Percentiles rank a stretch among this genome's conserved stretches.
Evolutionary conservation across 257 asterid genomes (phyloP).

Genomic region (Prunella vulgaris): DNA sequence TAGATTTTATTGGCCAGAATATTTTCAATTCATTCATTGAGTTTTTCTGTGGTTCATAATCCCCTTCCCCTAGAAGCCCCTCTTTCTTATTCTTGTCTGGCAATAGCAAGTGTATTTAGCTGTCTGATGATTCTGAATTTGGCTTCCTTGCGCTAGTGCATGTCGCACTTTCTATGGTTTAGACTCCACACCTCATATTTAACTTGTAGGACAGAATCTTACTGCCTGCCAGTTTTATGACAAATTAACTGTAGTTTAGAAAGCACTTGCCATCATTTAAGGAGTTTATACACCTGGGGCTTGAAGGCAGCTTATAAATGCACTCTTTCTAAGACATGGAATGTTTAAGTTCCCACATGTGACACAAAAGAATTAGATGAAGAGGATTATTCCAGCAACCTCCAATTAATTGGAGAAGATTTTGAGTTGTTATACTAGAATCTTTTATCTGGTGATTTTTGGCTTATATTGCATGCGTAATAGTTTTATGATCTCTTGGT

Average conservation of each 20-base stretch:
- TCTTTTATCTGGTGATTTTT: background rate
- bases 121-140: background rate
- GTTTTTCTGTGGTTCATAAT: background rate
- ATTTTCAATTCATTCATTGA: background rate
- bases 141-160: background rate
- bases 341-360: background rate
- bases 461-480: slow-evolving; percentile 2
- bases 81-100: background rate
- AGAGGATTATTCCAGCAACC: slow-evolving; percentile 12
- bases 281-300: background rate
- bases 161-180: background rate
- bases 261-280: no score
- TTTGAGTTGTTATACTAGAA: background rate
- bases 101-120: background rate
- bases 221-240: no score
- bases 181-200: background rate
- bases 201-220: no score
- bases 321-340: background rate
- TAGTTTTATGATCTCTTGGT: slow-evolving; percentile 7
- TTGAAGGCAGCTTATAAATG: background rate
- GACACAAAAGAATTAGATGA: background rate
- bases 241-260: no score
- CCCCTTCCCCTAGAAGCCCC: background rate
- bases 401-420: background rate
- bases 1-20: background rate